Percentiles rank a stretch among this genome's conserved stretches.
These are phyloP conservation scores for Alopecurus myosuroides DNA, from an alignment of 176 grass and related monocot species.

Conservation along the genomic window DNA sequence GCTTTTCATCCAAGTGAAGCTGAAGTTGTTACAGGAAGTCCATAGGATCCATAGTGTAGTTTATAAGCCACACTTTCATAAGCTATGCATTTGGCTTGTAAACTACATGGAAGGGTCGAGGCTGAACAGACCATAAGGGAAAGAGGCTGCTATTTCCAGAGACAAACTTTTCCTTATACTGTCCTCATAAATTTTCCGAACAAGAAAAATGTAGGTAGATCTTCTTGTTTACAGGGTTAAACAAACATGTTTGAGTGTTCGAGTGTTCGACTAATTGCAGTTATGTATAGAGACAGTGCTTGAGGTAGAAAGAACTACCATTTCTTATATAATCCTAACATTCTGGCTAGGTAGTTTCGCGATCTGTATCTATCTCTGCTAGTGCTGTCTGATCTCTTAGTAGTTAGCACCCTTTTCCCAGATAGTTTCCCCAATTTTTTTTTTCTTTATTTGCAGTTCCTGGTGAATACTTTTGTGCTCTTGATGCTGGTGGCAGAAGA, in stretches of 20 bases:
- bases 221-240: neutral
- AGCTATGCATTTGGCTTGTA: neutral
- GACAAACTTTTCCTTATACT: neutral
- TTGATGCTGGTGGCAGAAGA: slow-evolving; percentile 88
- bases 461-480: slow-evolving; percentile 77
- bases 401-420: slow-evolving; percentile 4
- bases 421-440: slow-evolving; percentile 8
- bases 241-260: neutral
- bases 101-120: neutral
- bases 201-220: neutral
- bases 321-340: too few relatives aligned
- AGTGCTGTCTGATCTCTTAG: slow-evolving; percentile 6
- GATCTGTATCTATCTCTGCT: neutral
- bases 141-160: neutral
- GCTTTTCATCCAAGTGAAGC: neutral
- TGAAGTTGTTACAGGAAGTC: neutral
- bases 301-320: neutral
- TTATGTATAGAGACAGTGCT: neutral
- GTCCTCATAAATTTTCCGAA: too few relatives aligned
- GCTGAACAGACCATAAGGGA: neutral
- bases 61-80: neutral
- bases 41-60: neutral
- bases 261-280: neutral
- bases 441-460: slow-evolving; percentile 59
- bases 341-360: neutral